Conservation (phyloP, 2,329 filamentous ascomycete genomes). For the Didymella keratinophila region DNA sequence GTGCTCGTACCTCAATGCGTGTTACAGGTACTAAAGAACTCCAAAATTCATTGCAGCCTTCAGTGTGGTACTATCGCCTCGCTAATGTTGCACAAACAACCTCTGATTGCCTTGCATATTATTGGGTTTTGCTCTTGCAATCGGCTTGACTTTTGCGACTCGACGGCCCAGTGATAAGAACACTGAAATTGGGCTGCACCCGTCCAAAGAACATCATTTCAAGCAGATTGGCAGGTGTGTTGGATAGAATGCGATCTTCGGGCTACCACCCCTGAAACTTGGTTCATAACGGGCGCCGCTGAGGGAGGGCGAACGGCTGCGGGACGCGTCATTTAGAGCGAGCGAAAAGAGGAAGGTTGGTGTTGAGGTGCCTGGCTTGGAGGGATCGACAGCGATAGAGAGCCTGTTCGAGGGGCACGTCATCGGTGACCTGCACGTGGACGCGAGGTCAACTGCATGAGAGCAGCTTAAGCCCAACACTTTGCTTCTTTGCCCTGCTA, state of each 20-base stretch:
- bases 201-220: background rate
- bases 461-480: slow-evolving; percentile 8
- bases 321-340: slow-evolving; percentile 18
- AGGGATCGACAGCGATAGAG: slow-evolving; percentile 12
- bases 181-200: background rate
- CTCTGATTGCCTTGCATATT: too few species aligned
- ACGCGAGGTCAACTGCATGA: background rate
- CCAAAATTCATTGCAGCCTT: too few species aligned
- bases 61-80: too few species aligned
- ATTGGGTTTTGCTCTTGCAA: too few species aligned
- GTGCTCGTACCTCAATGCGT: background rate
- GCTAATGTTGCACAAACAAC: too few species aligned
- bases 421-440: slow-evolving; percentile 8
- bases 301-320: slow-evolving; percentile 3
- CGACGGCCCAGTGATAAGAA: background rate
- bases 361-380: slow-evolving; percentile 14
- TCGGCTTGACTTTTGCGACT: too few species aligned
- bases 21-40: too few species aligned
- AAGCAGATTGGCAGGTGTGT: background rate
- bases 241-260: background rate
- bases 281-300: slow-evolving; percentile 12
- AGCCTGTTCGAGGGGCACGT: background rate
- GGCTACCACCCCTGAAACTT: slow-evolving; percentile 6
- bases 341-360: slow-evolving; percentile 15
- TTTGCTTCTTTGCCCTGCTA: slow-evolving; percentile 1